Evolutionary conservation across 192 early-diverging fungal species (phyloP).

Genomic region (Phlyctochytrium bullatum): DNA sequence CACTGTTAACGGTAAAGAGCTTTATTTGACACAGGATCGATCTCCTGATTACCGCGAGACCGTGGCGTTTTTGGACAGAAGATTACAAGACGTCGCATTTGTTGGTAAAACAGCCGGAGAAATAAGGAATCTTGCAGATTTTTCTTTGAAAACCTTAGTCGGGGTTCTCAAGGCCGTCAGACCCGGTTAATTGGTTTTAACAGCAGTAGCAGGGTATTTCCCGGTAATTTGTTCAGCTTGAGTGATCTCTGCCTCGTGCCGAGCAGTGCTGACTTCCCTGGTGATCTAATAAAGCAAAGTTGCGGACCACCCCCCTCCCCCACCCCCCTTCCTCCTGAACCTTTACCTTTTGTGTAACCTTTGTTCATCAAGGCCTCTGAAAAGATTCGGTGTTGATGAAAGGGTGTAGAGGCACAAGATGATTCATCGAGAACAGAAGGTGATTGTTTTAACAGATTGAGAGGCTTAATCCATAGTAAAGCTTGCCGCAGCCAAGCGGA

Average conservation of each 20-base stretch:
- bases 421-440: slow-evolving; percentile 8
- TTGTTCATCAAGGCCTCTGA: not conserved
- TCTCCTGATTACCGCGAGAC: slow-evolving; percentile 74
- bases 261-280: too few relatives aligned
- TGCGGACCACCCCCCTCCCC: not conserved
- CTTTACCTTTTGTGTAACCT: not conserved
- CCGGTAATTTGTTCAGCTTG: too few relatives aligned
- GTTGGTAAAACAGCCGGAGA: slow-evolving; percentile 44
- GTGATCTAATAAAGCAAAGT: too few relatives aligned
- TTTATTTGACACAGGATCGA: slow-evolving; percentile 90
- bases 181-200: too few relatives aligned
- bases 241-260: too few relatives aligned
- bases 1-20: slow-evolving; percentile 48
- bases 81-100: slow-evolving; percentile 67
- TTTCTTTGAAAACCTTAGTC: not conserved
- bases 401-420: not conserved
- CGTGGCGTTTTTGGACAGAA: slow-evolving; percentile 73
- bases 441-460: not conserved
- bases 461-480: not conserved
- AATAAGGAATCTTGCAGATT: slow-evolving; percentile 3
- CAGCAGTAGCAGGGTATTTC: too few relatives aligned
- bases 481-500: slow-evolving; percentile 21
- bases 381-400: not conserved
- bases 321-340: not conserved
- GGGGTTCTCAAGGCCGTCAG: too few relatives aligned